phyloP scores from a whole-genome alignment of 139 green algal genomes.

The Mychonastes homosphaera region DNA sequence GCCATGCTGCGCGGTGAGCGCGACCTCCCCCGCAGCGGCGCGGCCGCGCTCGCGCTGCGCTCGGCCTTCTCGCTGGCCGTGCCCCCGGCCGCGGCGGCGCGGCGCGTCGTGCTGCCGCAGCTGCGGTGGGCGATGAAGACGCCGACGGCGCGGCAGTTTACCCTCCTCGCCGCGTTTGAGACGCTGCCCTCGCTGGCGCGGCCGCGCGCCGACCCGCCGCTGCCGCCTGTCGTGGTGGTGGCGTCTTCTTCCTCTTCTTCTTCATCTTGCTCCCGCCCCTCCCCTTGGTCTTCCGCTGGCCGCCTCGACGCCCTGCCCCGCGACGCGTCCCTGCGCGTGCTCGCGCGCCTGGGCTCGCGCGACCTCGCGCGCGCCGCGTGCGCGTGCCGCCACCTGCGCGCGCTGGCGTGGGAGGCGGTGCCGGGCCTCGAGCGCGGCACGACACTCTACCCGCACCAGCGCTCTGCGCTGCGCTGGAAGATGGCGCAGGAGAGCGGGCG shows the following conservation, averaged over 20 bases:
- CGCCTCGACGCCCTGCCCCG: constrained; percentile 19
- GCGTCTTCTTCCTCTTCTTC: too few relatives aligned
- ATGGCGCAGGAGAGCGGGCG: constrained; percentile 44
- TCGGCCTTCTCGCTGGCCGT: too few relatives aligned
- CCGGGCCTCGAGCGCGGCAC: constrained; percentile 50
- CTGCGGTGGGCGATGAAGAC: too few relatives aligned
- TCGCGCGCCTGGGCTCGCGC: constrained; percentile 16
- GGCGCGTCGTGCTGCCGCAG: too few relatives aligned
- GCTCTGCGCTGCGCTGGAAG: constrained; percentile 59
- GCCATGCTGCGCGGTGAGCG: too few relatives aligned
- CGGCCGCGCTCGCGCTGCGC: too few relatives aligned
- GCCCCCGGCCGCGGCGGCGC: too few relatives aligned
- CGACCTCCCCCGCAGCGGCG: too few relatives aligned
- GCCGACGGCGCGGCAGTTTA: not conserved
- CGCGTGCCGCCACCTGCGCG: constrained; percentile 28
- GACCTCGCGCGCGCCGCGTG: constrained; percentile 16
- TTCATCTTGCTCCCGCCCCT: not conserved
- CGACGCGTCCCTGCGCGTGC: constrained; percentile 12
- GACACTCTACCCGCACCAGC: constrained; percentile 52
- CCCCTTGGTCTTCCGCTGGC: not conserved
- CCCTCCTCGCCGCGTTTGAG: not conserved
- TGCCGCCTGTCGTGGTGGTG: too few relatives aligned
- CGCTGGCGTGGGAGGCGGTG: constrained; percentile 21
- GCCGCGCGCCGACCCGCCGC: not conserved
- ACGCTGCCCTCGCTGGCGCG: not conserved